phyloP scores from a whole-genome alignment of 2,329 filamentous ascomycete genomes.

The Cercospora brassicicola region DNA sequence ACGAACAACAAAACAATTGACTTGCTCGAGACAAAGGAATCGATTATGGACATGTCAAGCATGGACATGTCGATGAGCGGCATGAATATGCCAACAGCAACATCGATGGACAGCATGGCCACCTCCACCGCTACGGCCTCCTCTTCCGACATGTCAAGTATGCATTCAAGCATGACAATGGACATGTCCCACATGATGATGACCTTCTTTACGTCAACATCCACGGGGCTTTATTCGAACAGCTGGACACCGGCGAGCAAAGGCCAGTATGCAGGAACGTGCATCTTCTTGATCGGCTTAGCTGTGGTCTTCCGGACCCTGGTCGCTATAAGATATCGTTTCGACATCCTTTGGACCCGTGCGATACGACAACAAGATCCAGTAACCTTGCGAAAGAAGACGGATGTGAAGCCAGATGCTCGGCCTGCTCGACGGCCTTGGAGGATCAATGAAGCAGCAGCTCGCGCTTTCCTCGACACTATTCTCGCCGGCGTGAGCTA shows the following conservation, averaged over 20 bases:
- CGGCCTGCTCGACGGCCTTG: not conserved
- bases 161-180: conserved; percentile 35
- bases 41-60: conserved; percentile 7
- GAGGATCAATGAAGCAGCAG: not conserved
- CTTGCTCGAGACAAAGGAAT: not conserved
- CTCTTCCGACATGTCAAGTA: conserved; percentile 19
- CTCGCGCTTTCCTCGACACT: conserved; percentile 68
- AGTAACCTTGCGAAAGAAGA: not conserved
- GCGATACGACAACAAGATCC: not conserved
- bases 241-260: conserved; percentile 69
- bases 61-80: not conserved
- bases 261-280: conserved; percentile 78
- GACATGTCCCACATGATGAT: conserved; percentile 50
- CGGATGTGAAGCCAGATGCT: not conserved
- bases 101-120: not conserved
- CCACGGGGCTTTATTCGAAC: conserved; percentile 63
- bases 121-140: not conserved
- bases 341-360: conserved; percentile 53
- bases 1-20: not conserved
- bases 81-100: not conserved
- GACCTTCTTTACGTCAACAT: conserved; percentile 63
- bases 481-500: conserved; percentile 73
- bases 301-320: conserved; percentile 64
- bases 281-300: conserved; percentile 82
- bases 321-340: conserved; percentile 24